Evolutionary conservation across 805 yeast genomes (phyloP), one percentile per base, ranked within the genome.

Genomic region (Yamadazyma takamatsuzukensis): DNA sequence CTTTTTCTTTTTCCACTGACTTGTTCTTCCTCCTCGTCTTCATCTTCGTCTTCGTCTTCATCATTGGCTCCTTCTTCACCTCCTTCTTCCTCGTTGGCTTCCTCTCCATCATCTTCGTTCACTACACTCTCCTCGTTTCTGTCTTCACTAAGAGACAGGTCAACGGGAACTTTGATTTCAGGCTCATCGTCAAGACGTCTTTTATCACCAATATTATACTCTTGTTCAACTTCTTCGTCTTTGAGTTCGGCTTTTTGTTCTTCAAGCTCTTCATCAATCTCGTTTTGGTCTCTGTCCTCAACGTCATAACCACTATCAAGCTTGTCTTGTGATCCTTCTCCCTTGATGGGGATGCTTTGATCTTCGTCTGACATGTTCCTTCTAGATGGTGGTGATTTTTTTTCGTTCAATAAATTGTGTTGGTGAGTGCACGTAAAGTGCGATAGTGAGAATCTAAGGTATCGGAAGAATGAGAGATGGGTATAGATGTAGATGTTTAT

Each of bases 31-130:
- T 61, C 69, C 1, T 59, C 70, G 0, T 57, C 70, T 1, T 59
- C 70, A 0, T 78, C 86, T 0, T 65, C 72, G 0, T 79, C 81
- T 5, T 61, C 72, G 0, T 64, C 72, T 0, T 63, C 68, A 0
- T 64, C 75, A 0, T 57, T 75, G 0, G 70, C 76, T 0, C 72
- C 78, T 1, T 72, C 79, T 6, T 44, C 54, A 3, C 54, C 58
- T 0, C 45, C 47, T 4, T 37, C 53, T 12, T 43, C 50, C 8
- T 38, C 46, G 11, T 31, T 51, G 8, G 37, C 19, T 12, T 18
- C 19, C 5, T 31, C 35, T n/a, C 24, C 40, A 8, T 27, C 45
- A 18, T 38, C 49, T 17, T 42, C 36, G 12, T 40, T 37, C 9
- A 25, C 40, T 30, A 29, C 41, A n/a, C 25, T 37, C 4, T 35